Base-by-base conservation (phyloP, 352 stramenopile species). In the Phytophthora sansomeana region DNA sequence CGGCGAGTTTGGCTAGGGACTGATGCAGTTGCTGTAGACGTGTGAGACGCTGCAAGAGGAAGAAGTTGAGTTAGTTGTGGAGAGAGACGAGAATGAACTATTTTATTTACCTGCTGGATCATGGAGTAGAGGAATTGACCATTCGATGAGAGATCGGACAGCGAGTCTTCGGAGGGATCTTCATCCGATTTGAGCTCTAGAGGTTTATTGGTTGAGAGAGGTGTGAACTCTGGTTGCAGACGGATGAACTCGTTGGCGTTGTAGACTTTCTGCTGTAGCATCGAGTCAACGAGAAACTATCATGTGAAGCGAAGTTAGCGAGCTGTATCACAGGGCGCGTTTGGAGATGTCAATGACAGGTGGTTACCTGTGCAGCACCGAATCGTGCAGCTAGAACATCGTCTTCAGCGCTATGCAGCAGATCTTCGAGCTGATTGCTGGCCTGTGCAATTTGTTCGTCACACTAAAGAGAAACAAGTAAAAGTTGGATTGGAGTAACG, bases 11-110 rank as follows among this genome's bases (percentile, higher is more conserved):
- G 0, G 84, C 79, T 42, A 92, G 57, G 1, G 80, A 84, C 1
- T 77, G 59, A 42, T 92, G 71, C 11, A 94, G 69, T 50, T 94
- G 84, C 17, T 89, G 80, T 8, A 89, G 51, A 24, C 84, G 69
- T 2, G 69, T 77, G 41, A 91, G 48, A 9, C 83, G 80, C 86
- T 93, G 49, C 3, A 30, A 38, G 10, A 58, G 16, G 14, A 1
- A 48, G 55, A 17, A 8, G 9, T 55, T 51, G 35, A 14, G 42
- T 58, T 26, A 0, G 39, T 46, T 48, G 10, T 46, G 53, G 21
- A 35, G 21, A 16, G 19, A 10, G 19, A n/a, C 5, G 5, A 24
- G 11, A 4, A 28, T 28, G 8, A 32, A 26, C 17, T n/a, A 24
- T 44, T 28, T 67, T n/a, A 29, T 44, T 28, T 67, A 91, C 85